Conservation (phyloP, 2,329 filamentous ascomycete genomes). For the Sporothrix luriei region DNA sequence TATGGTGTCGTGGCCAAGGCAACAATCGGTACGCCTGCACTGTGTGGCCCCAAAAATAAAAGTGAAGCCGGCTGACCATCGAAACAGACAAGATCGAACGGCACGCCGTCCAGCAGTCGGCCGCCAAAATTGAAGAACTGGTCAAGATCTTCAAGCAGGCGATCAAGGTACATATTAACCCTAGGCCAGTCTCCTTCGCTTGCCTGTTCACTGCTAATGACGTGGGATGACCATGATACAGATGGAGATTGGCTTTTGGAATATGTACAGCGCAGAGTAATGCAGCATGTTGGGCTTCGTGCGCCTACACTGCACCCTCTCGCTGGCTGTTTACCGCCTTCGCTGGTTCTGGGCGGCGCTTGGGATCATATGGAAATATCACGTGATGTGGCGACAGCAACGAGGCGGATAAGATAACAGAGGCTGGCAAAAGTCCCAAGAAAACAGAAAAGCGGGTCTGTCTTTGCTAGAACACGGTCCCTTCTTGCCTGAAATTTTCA, state of each 20-base stretch:
- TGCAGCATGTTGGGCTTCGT: neutral
- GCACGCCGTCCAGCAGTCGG: conserved; percentile 71
- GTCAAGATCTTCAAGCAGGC: conserved; percentile 82
- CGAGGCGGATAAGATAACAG: neutral
- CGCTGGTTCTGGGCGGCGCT: neutral
- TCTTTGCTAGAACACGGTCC: conserved; percentile 1
- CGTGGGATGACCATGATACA: conserved; percentile 45
- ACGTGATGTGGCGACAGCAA: conserved; percentile 34
- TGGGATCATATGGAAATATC: neutral
- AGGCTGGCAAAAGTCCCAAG: conserved; percentile 29
- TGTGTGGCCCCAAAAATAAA: conserved; percentile 27
- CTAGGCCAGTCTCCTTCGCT: neutral
- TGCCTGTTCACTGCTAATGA: conserved; percentile 1
- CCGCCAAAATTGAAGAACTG: conserved; percentile 75
- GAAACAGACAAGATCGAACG: conserved; percentile 64
- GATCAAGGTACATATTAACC: conserved; percentile 66
- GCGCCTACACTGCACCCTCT: neutral
- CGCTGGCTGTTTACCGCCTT: neutral
- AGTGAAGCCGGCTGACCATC: neutral
- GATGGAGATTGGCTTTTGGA: conserved; percentile 76
- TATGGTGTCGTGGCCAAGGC: conserved; percentile 72
- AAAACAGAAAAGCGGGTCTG: conserved; percentile 35
- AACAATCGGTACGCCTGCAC: conserved; percentile 62
- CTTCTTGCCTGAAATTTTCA: conserved; percentile 23
- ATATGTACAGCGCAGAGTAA: conserved; percentile 54